Conservation (phyloP, 352 stramenopile species). For the Thalassiosira livingstoniorum region DNA sequence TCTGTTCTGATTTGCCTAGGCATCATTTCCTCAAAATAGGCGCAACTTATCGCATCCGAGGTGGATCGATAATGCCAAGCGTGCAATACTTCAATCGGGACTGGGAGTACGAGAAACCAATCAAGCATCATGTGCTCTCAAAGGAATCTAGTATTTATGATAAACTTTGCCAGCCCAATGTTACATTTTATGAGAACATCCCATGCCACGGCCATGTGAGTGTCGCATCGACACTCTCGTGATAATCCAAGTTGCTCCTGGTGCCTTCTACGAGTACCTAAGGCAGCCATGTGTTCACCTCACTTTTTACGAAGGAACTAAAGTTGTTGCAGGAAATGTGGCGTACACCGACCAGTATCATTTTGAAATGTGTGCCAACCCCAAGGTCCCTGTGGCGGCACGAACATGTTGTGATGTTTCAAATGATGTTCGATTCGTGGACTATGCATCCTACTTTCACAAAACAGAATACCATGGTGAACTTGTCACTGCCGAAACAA, state of each 20-base stretch:
- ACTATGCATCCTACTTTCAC: slow-evolving; percentile 29
- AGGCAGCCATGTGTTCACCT: slow-evolving; percentile 64
- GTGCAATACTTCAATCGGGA: slow-evolving; percentile 39
- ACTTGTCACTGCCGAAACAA: too few species aligned
- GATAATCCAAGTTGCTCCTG: slow-evolving; percentile 56
- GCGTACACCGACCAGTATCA: too few species aligned
- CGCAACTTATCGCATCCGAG: slow-evolving; percentile 67
- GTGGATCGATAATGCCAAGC: slow-evolving; percentile 42
- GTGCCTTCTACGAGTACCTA: slow-evolving; percentile 72
- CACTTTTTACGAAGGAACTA: slow-evolving; percentile 63
- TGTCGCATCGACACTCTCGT: slow-evolving; percentile 59
- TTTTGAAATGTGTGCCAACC: too few species aligned
- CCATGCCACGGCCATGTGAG: slow-evolving; percentile 57
- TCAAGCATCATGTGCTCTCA: slow-evolving; percentile 61
- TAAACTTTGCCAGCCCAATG: slow-evolving; percentile 58
- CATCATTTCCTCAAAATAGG: slow-evolving; percentile 74
- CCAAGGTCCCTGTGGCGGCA: slow-evolving; percentile 37
- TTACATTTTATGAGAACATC: slow-evolving; percentile 58
- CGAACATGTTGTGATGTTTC: slow-evolving; percentile 46
- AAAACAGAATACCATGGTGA: slow-evolving; percentile 47
- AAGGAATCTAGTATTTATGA: slow-evolving; percentile 47
- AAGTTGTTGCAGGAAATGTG: slow-evolving; percentile 55
- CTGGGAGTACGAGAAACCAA: slow-evolving; percentile 57
- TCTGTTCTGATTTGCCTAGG: slow-evolving; percentile 76
- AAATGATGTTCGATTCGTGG: too few species aligned